Evolutionary conservation across 129 eudicot species (phyloP).

Genomic region (Artemisia annua): DNA sequence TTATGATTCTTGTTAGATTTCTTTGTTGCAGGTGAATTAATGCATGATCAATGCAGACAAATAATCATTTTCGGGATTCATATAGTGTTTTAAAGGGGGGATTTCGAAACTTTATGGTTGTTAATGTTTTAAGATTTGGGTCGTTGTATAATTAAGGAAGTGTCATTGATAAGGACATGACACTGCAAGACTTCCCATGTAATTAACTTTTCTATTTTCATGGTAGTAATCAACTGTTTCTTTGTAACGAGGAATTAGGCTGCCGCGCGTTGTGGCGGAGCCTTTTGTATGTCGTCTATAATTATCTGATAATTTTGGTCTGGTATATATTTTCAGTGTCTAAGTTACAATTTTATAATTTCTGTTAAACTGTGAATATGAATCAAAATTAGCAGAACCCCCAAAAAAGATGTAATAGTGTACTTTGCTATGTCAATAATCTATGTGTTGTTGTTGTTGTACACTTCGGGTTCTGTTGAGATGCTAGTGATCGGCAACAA

Average conservation of each 20-base stretch:
- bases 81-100: background rate
- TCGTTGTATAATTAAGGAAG: background rate
- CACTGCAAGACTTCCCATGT: background rate
- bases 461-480: no score
- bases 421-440: no score
- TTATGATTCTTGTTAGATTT: slow-evolving; percentile 6
- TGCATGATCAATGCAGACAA: slow-evolving; percentile 16
- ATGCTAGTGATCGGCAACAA: no score
- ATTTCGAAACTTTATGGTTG: background rate
- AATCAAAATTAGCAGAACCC: no score
- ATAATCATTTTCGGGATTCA: slow-evolving; percentile 25
- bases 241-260: background rate
- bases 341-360: no score
- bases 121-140: background rate
- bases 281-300: no score
- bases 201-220: slow-evolving; percentile 4
- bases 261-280: no score
- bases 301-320: no score
- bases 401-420: no score
- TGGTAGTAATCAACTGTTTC: background rate
- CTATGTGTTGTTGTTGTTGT: no score
- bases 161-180: background rate
- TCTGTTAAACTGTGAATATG: no score
- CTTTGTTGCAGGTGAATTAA: slow-evolving; percentile 17
- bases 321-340: no score